Conservation (phyloP, 2,329 filamentous ascomycete genomes). For the Alternaria conjuncta region DNA sequence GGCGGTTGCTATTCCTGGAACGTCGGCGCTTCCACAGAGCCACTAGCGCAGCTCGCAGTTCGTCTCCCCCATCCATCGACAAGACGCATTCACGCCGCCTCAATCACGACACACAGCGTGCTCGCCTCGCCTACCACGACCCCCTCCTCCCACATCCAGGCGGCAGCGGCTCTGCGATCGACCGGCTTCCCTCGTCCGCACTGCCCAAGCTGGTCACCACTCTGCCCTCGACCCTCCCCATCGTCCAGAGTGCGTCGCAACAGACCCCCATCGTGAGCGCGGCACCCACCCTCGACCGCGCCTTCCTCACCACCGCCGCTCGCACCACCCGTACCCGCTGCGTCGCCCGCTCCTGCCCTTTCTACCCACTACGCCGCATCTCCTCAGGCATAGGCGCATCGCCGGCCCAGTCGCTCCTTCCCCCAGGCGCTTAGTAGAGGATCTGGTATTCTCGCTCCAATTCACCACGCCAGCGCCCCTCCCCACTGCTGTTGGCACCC, state of each 20-base stretch:
- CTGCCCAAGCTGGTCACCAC: slow-evolving; percentile 28
- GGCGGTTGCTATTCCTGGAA: slow-evolving; percentile 18
- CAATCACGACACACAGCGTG: slow-evolving; percentile 16
- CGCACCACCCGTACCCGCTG: slow-evolving; percentile 4
- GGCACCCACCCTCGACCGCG: slow-evolving; percentile 6
- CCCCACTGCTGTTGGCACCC: slow-evolving; percentile 30
- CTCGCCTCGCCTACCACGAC: slow-evolving; percentile 19
- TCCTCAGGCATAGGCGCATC: slow-evolving; percentile 39
- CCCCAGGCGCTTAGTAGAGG: slow-evolving; percentile 50
- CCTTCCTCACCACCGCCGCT: slow-evolving; percentile 1
- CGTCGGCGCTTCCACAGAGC: slow-evolving; percentile 18
- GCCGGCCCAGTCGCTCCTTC: slow-evolving; percentile 47
- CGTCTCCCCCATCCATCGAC: slow-evolving; percentile 32
- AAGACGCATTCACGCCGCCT: slow-evolving; percentile 30
- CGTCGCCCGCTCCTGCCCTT: slow-evolving; percentile 21
- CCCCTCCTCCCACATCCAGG: slow-evolving; percentile 24
- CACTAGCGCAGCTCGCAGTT: slow-evolving; percentile 17
- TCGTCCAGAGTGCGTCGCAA: slow-evolving; percentile 17
- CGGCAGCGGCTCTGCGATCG: slow-evolving; percentile 33
- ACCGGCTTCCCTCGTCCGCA: slow-evolving; percentile 29
- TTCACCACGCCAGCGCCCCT: slow-evolving; percentile 29
- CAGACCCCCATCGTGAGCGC: slow-evolving; percentile 6
- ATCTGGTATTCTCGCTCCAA: slow-evolving; percentile 53
- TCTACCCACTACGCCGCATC: slow-evolving; percentile 31
- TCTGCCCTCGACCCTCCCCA: neutral